Evolutionary conservation across 257 asterid genomes (phyloP).

Genomic region (Solanum ahanhuiri): DNA sequence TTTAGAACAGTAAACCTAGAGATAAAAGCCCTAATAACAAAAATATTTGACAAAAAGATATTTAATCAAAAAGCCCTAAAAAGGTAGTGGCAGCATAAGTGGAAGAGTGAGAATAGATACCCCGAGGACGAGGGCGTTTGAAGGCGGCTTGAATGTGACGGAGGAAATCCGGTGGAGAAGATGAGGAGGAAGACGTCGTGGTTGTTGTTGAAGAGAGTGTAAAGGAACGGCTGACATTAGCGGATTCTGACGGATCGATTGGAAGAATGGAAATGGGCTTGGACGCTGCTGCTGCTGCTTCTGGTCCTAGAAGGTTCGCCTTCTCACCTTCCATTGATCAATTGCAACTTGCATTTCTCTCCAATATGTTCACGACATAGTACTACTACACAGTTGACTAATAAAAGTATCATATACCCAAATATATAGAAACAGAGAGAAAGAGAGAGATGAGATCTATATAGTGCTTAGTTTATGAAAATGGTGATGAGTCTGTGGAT

Average conservation of each 20-base stretch:
- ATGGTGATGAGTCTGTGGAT: not conserved
- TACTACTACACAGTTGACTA: conserved; percentile 2
- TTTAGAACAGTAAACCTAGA: not conserved
- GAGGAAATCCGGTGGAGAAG: conserved; percentile 62
- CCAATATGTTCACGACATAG: not conserved
- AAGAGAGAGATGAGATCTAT: not conserved
- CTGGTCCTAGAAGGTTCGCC: conserved; percentile 59
- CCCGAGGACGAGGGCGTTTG: conserved; percentile 75
- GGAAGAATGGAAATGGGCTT: conserved; percentile 40
- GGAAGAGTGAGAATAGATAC: conserved; percentile 15
- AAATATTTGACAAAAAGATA: not conserved
- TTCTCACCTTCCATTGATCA: conserved; percentile 79
- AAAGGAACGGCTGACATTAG: conserved; percentile 35
- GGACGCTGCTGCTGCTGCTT: conserved; percentile 24
- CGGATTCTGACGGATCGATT: conserved; percentile 39
- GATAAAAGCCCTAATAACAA: not conserved
- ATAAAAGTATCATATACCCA: not conserved
- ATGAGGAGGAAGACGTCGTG: conserved; percentile 41
- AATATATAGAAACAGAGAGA: not conserved
- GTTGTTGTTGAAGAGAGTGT: conserved; percentile 15
- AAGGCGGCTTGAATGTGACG: conserved; percentile 67
- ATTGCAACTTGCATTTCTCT: conserved; percentile 12
- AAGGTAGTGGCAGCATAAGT: not conserved
- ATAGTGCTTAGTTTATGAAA: not conserved
- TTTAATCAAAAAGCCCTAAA: not conserved